These are phyloP conservation scores for Rhododendron mucronatum DNA, from an alignment of 148 eudicot genomes.

Conservation along the genomic window DNA sequence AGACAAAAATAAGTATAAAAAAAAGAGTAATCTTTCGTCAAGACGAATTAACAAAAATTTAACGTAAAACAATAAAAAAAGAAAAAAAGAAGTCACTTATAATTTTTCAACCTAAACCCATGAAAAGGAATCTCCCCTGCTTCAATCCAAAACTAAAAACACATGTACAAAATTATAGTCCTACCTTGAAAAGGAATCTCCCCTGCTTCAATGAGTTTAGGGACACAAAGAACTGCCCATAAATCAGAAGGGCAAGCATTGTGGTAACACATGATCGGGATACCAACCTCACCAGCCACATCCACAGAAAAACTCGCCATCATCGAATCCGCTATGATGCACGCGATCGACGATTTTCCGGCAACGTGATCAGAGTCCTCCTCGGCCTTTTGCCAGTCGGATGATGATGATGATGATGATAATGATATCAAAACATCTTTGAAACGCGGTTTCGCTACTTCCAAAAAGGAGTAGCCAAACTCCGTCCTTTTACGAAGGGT, in stretches of 20 bases:
- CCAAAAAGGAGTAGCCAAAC: too few relatives aligned
- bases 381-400: neutral
- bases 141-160: too few relatives aligned
- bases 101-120: too few relatives aligned
- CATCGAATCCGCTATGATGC: neutral
- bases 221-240: neutral
- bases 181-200: slow-evolving; percentile 37
- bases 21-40: too few relatives aligned
- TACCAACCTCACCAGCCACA: neutral
- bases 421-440: neutral
- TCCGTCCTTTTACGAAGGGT: too few relatives aligned
- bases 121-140: too few relatives aligned
- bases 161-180: too few relatives aligned
- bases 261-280: neutral
- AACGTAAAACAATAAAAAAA: too few relatives aligned
- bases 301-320: neutral
- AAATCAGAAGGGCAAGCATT: neutral
- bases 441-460: neutral
- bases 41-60: too few relatives aligned
- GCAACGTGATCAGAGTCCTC: neutral
- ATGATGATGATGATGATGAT: too few relatives aligned
- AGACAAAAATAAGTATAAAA: too few relatives aligned
- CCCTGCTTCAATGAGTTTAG: slow-evolving; percentile 30
- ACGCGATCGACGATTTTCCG: neutral
- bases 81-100: too few relatives aligned